These are phyloP conservation scores for Asterionellopsis glacialis DNA, from an alignment of 108 stramenopile genomes.

Conservation along the genomic window DNA sequence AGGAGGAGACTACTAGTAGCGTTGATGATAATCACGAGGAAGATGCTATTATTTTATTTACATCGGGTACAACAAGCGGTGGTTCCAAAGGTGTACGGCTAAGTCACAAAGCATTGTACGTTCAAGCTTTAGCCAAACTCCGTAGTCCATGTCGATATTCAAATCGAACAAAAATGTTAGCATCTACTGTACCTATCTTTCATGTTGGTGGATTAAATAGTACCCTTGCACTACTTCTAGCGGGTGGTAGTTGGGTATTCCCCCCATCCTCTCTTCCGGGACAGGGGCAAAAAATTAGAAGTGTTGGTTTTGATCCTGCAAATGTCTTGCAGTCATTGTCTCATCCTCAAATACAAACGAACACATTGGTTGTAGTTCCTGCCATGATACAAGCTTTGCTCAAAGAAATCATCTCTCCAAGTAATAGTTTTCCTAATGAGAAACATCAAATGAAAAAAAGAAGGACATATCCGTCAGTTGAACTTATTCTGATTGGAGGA, in stretches of 20 bases:
- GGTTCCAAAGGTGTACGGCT: constrained; percentile 76
- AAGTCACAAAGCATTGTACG: constrained; percentile 59
- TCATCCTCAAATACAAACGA: constrained; percentile 23
- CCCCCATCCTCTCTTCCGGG: constrained; percentile 15
- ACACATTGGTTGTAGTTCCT: constrained; percentile 88
- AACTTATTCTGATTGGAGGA: constrained; percentile 82
- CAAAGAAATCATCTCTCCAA: constrained; percentile 7
- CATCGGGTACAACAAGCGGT: constrained; percentile 71
- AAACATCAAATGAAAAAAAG: not conserved
- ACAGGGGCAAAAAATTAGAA: not conserved
- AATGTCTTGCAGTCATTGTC: constrained; percentile 11
- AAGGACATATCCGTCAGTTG: constrained; percentile 37
- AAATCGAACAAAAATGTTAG: constrained; percentile 41
- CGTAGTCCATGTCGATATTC: constrained; percentile 55
- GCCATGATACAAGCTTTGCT: constrained; percentile 81
- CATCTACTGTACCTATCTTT: constrained; percentile 88
- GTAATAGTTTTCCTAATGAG: not conserved
- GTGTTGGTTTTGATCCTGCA: not conserved
- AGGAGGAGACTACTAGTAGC: too few relatives aligned
- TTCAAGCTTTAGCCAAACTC: constrained; percentile 70
- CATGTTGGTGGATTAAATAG: constrained; percentile 89
- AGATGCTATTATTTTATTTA: constrained; percentile 74
- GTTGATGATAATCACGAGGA: not conserved
- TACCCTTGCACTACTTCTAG: constrained; percentile 65
- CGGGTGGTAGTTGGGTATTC: constrained; percentile 76